Percentiles rank a stretch among this genome's conserved stretches.
phyloP scores from a whole-genome alignment of 768 basidiomycete species.

The Lentinus brumalis region DNA sequence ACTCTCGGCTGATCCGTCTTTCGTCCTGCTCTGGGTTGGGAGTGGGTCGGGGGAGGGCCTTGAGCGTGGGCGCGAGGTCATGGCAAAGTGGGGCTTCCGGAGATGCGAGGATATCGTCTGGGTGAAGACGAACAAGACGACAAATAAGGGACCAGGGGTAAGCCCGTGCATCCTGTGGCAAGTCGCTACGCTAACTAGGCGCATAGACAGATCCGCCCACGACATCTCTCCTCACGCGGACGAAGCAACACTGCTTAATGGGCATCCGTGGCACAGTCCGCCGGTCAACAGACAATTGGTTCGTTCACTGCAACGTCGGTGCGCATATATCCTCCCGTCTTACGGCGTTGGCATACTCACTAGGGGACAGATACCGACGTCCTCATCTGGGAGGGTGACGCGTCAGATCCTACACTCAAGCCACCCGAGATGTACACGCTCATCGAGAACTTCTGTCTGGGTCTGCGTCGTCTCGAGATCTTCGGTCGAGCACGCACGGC shows the following conservation, averaged over 20 bases:
- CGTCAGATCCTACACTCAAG: constrained; percentile 77
- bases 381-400: constrained; percentile 94
- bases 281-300: constrained; percentile 91
- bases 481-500: constrained; percentile 73
- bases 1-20: constrained; percentile 88
- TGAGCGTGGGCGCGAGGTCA: constrained; percentile 86
- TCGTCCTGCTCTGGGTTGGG: constrained; percentile 96
- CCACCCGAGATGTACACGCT: constrained; percentile 96
- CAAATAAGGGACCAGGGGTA: constrained; percentile 76
- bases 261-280: constrained; percentile 97
- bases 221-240: constrained; percentile 81
- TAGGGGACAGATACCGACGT: constrained; percentile 81
- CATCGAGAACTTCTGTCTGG: constrained; percentile 97
- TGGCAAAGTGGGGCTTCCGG: constrained; percentile 93
- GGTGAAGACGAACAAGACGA: constrained; percentile 87
- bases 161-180: constrained; percentile 27
- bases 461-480: constrained; percentile 86
- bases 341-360: no score
- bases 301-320: constrained; percentile 98
- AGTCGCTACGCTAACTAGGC: constrained; percentile 7
- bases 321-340: constrained; percentile 31
- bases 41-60: constrained; percentile 87
- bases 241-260: constrained; percentile 96
- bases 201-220: constrained; percentile 81
- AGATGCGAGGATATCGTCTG: constrained; percentile 98